Percentiles rank a stretch among this genome's conserved stretches.
Evolutionary conservation across 805 yeast genomes (phyloP).

Genomic region (Saturnispora sekii): DNA sequence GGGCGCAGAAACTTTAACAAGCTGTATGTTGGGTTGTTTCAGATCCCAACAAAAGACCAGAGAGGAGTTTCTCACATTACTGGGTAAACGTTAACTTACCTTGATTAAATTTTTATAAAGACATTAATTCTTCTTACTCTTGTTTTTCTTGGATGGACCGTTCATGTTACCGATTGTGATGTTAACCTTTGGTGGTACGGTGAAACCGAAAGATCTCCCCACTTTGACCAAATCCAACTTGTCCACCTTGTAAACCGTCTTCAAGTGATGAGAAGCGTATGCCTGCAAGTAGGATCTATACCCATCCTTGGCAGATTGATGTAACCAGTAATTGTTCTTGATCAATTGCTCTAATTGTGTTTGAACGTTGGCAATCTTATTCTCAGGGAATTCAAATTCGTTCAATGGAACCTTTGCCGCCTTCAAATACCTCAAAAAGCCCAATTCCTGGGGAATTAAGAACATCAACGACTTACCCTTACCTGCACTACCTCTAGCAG

Average conservation of each 20-base stretch:
- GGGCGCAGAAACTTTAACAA: slow-evolving; percentile 86
- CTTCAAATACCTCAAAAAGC: slow-evolving; percentile 87
- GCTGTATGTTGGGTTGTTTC: slow-evolving; percentile 96
- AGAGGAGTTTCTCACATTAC: slow-evolving; percentile 82
- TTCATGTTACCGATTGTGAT: slow-evolving; percentile 68
- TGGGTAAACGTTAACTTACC: slow-evolving; percentile 43
- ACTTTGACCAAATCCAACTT: slow-evolving; percentile 89
- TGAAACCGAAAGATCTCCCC: slow-evolving; percentile 91
- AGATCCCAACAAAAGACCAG: slow-evolving; percentile 90
- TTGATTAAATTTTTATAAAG: neutral
- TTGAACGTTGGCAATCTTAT: slow-evolving; percentile 93
- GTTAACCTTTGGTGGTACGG: slow-evolving; percentile 93
- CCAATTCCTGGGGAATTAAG: slow-evolving; percentile 86
- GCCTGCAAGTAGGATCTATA: slow-evolving; percentile 96
- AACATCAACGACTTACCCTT: slow-evolving; percentile 94
- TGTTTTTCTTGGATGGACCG: slow-evolving; percentile 1
- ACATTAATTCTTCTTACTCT: neutral
- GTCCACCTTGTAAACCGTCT: slow-evolving; percentile 94
- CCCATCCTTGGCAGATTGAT: slow-evolving; percentile 95
- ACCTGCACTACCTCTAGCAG: slow-evolving; percentile 88
- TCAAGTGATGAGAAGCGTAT: slow-evolving; percentile 91
- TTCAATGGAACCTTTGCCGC: slow-evolving; percentile 96
- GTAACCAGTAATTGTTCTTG: slow-evolving; percentile 85
- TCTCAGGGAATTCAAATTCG: slow-evolving; percentile 92
- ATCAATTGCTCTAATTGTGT: slow-evolving; percentile 85